Percentiles rank a stretch among this genome's conserved stretches.
Evolutionary conservation across 345 rosid species (phyloP).

Genomic region (Eucalyptus rudis): DNA sequence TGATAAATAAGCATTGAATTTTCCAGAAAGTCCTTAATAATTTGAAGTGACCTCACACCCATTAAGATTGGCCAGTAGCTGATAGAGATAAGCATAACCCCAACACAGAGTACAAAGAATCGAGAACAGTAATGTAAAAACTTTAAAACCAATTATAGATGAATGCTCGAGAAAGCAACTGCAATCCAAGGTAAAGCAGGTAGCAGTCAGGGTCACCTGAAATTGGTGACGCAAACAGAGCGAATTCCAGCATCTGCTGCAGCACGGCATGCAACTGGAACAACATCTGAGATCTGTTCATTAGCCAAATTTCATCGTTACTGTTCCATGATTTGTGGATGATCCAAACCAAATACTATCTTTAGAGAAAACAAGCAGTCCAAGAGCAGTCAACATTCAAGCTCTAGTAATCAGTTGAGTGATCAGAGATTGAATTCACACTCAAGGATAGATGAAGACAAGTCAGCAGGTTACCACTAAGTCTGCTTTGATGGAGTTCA

Average conservation of each 20-base stretch:
- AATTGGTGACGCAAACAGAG: constrained; percentile 93
- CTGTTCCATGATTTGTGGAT: background rate
- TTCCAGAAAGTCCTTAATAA: background rate
- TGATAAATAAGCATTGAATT: background rate
- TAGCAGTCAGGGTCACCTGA: constrained; percentile 33
- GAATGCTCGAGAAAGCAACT: background rate
- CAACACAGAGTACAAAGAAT: background rate
- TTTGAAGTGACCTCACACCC: background rate
- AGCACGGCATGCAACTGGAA: constrained; percentile 94
- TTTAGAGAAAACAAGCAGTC: background rate
- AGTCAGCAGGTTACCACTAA: constrained; percentile 46
- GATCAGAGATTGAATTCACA: background rate
- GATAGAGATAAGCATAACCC: background rate
- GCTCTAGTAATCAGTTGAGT: background rate
- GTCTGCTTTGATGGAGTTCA: constrained; percentile 81
- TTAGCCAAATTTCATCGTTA: background rate
- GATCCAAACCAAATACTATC: background rate
- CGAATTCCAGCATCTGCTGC: constrained; percentile 99
- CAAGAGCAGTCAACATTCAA: background rate
- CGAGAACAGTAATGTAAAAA: background rate
- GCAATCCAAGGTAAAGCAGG: background rate
- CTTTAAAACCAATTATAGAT: background rate
- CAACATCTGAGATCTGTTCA: constrained; percentile 90
- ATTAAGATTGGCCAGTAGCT: background rate
- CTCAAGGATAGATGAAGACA: background rate